phyloP scores from a whole-genome alignment of 2,329 filamentous ascomycete genomes.

The Colletotrichum musicola region DNA sequence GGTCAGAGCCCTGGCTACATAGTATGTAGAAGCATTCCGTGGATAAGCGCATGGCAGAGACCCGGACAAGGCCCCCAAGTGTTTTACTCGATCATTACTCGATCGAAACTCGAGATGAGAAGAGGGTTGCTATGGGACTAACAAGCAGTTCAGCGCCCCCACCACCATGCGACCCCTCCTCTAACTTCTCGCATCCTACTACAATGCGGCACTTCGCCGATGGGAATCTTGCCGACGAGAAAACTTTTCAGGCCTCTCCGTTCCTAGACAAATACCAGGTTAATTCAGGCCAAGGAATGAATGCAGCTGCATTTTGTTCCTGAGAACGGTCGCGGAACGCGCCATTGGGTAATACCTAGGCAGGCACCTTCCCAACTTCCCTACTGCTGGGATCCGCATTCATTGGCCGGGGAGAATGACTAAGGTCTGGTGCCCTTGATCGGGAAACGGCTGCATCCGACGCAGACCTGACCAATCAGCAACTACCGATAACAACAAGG shows the following conservation, averaged over 20 bases:
- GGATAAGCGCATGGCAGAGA: conserved; percentile 7
- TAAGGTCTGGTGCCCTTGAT: conserved; percentile 9
- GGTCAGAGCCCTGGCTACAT: no score
- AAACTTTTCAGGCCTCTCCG: no score
- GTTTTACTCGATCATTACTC: conserved; percentile 61
- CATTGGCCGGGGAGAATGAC: conserved; percentile 15
- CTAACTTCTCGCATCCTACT: no score
- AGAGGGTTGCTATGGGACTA: not conserved
- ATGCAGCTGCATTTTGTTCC: not conserved
- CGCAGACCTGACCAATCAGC: conserved; percentile 18
- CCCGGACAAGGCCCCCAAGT: conserved; percentile 18
- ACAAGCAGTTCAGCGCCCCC: no score
- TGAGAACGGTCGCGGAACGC: conserved; percentile 20
- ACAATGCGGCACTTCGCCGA: no score
- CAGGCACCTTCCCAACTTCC: not conserved
- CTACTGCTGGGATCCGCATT: not conserved
- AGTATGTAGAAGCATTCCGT: no score
- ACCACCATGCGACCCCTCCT: no score
- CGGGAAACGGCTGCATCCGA: conserved; percentile 37
- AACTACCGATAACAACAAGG: conserved; percentile 31
- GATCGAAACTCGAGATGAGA: conserved; percentile 53
- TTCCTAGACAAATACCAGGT: not conserved
- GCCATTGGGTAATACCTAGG: no score
- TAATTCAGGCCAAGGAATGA: not conserved
- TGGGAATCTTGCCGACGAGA: no score